Percentiles rank a stretch among this genome's conserved stretches.
These are phyloP conservation scores for Colletotrichum chlorophyti DNA, from an alignment of 2,329 filamentous ascomycete species.

Conservation along the genomic window DNA sequence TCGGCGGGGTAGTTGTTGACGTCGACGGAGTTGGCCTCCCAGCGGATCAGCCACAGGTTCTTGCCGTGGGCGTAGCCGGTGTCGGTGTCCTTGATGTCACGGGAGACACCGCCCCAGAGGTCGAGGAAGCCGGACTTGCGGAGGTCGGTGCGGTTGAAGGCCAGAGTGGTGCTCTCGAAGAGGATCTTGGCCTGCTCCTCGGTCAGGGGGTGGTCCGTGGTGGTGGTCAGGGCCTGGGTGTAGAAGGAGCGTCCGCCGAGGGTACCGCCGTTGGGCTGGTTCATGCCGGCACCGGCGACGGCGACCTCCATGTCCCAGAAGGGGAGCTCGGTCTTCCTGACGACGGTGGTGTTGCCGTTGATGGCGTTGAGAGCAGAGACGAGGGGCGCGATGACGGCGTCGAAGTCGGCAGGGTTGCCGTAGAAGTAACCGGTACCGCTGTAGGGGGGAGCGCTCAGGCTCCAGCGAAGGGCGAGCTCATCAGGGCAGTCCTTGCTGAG, in stretches of 20 bases:
- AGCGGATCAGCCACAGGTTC: conserved; percentile 45
- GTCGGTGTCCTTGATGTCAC: conserved; percentile 43
- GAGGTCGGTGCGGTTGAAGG: conserved; percentile 27
- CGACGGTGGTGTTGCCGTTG: conserved; percentile 8
- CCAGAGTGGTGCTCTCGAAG: conserved; percentile 15
- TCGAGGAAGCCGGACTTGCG: conserved; percentile 28
- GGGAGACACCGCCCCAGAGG: conserved; percentile 29
- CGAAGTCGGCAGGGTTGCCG: conserved; percentile 24
- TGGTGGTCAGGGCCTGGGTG: conserved; percentile 27
- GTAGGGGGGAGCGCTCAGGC: conserved; percentile 4
- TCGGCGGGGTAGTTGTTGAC: conserved; percentile 56
- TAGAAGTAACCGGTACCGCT: conserved; percentile 26
- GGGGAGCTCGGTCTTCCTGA: conserved; percentile 18
- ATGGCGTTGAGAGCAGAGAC: conserved; percentile 11
- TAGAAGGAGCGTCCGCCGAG: conserved; percentile 25
- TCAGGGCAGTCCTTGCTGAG: conserved; percentile 25
- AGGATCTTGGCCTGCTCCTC: conserved; percentile 21
- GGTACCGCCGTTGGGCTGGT: conserved; percentile 21
- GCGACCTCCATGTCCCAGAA: conserved; percentile 31
- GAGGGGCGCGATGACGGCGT: conserved; percentile 17
- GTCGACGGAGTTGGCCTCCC: conserved; percentile 36
- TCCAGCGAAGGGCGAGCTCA: conserved; percentile 28
- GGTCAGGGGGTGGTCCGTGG: conserved; percentile 25
- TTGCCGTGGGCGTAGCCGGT: conserved; percentile 47
- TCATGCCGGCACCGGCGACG: conserved; percentile 26